Base-by-base conservation (phyloP, 2,329 filamentous ascomycete genomes). In the Apiospora saccharicola region DNA sequence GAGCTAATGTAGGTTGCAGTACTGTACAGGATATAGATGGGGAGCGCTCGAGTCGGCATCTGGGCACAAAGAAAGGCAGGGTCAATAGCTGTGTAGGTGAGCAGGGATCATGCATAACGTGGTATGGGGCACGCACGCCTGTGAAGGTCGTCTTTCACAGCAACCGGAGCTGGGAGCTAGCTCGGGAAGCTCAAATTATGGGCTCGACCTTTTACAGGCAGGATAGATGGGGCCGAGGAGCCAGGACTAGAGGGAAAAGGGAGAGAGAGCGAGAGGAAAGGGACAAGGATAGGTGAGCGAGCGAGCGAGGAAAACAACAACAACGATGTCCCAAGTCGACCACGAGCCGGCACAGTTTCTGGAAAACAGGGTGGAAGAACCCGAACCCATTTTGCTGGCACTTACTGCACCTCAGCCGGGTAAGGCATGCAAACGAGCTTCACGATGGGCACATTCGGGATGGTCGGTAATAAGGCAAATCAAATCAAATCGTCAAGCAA, bases 101-200 rank as follows among this genome's bases (percentile, higher is more conserved):
- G 22, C 57, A 64, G 34, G 57, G 57, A 64, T 64, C 19, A 41
- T 64, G 57, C 57, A 64, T 64, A 22, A 37, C 19, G n/a, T n/a
- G 57, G 34, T 10, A 64, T 64, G 57, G 57, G 57, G 57, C 57
- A 64, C 19, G 57, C 57, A 64, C 37, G 37, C 37, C 37, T 30
- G 57, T 22, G 30, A 64, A 64, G 34, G 30, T 19, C 19, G 34
- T 14, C 57, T 64, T 64, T 41, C 34, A 34, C 57, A 41, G 57
- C 57, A 64, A 64, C 57, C 57, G 57, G 57, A 64, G 34, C 34
- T 64, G 57, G 57, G 57, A 64, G 57, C 57, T 64, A 64, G 34
- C 57, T 64, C 57, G 57, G 57, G 57, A 64, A 64, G 57, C 57
- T 64, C 57, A 16, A 64, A 64, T n/a, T 64, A 64, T 64, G 57